These are phyloP conservation scores for Scheffersomyces segobiensis DNA, from an alignment of 1,139 yeast genomes.

Conservation along the genomic window DNA sequence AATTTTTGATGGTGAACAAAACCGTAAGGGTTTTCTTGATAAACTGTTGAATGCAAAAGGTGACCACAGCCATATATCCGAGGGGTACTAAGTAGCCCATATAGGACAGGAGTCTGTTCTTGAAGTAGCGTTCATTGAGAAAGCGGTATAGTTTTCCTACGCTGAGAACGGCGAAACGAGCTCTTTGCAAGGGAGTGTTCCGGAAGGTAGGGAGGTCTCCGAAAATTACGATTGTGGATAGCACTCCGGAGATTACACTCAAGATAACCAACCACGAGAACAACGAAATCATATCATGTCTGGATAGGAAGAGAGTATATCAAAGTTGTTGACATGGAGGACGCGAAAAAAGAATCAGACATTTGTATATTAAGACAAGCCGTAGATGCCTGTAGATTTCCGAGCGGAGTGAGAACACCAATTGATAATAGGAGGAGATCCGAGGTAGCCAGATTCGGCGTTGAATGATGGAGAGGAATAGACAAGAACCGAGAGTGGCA, in stretches of 20 bases:
- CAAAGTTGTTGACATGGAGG: not conserved
- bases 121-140: conserved; percentile 10
- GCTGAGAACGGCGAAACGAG: conserved; percentile 12
- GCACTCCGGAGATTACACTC: not conserved
- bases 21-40: conserved; percentile 37
- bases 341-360: not conserved
- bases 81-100: conserved; percentile 49
- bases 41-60: conserved; percentile 50
- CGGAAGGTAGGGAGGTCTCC: conserved; percentile 56
- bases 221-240: conserved; percentile 34
- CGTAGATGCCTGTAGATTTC: not conserved
- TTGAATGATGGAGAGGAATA: not conserved
- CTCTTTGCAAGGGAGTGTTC: conserved; percentile 29
- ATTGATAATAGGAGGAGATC: no score
- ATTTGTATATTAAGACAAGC: not conserved
- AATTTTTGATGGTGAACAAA: conserved; percentile 13
- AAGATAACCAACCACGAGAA: not conserved
- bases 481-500: not conserved
- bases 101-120: conserved; percentile 17
- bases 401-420: not conserved
- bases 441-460: not conserved
- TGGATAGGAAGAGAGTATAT: not conserved
- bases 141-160: conserved; percentile 4
- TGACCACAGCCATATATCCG: conserved; percentile 46
- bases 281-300: not conserved